Evolutionary conservation across 305 asterid genomes (phyloP).

Genomic region (Solanum aculeatissimum): DNA sequence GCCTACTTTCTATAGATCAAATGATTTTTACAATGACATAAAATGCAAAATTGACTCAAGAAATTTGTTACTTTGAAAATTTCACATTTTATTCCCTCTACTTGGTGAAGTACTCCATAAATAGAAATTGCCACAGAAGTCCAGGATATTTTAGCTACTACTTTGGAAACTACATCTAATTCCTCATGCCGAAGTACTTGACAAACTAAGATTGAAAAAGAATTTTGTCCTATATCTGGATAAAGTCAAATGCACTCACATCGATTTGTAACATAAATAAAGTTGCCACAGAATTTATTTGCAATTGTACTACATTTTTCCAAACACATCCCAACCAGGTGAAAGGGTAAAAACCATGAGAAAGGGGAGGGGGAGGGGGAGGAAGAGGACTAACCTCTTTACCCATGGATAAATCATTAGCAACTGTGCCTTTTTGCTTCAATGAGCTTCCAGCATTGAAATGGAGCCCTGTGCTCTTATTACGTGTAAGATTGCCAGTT

Average conservation of each 20-base stretch:
- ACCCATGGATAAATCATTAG: constrained; percentile 28
- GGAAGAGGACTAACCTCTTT: constrained; percentile 39
- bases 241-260: not conserved
- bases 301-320: not conserved
- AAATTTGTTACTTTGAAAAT: not conserved
- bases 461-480: constrained; percentile 19
- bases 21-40: not conserved
- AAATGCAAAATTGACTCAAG: not conserved
- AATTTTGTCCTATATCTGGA: not conserved
- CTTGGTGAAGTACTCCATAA: not conserved
- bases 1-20: not conserved
- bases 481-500: constrained; percentile 33
- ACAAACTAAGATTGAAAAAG: not conserved
- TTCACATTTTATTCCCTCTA: not conserved
- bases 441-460: constrained; percentile 31
- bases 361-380: not conserved
- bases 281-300: not conserved
- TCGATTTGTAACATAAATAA: not conserved
- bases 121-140: not conserved
- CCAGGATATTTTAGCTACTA: not conserved
- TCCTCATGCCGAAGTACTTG: not conserved
- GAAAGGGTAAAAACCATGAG: not conserved
- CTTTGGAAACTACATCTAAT: not conserved
- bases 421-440: constrained; percentile 41
- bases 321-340: not conserved